A percentile compares a stretch with the other conserved stretches of the same genome.
Conservation (phyloP, 257 asterid genomes). For the Solanum stenotomum region DNA sequence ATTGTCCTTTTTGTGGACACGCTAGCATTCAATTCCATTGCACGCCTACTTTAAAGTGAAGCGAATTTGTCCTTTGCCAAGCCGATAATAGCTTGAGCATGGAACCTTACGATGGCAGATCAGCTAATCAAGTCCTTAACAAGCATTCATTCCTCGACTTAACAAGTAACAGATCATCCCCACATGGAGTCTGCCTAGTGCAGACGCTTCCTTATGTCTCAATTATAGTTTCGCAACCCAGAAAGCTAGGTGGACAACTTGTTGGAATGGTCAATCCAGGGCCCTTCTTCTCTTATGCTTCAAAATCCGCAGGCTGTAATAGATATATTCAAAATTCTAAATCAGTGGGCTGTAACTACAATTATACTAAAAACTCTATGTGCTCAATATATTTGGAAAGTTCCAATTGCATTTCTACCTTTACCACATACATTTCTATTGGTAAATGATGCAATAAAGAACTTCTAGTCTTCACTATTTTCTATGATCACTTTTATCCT, state of each 20-base stretch:
- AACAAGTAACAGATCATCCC: neutral
- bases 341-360: neutral
- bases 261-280: neutral
- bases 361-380: neutral
- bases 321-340: neutral
- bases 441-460: neutral
- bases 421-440: neutral
- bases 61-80: neutral
- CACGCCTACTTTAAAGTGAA: neutral
- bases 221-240: neutral
- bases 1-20: neutral
- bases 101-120: neutral
- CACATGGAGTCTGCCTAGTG: neutral
- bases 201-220: neutral
- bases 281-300: neutral
- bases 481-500: neutral
- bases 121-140: neutral
- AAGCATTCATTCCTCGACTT: neutral
- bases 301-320: neutral
- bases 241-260: neutral
- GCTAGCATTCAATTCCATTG: neutral
- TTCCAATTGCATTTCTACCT: neutral
- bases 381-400: neutral
- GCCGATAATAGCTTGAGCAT: neutral
- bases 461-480: neutral